These are phyloP conservation scores for Dicorynia guianensis DNA, from an alignment of 306 rosid species.

Conservation along the genomic window DNA sequence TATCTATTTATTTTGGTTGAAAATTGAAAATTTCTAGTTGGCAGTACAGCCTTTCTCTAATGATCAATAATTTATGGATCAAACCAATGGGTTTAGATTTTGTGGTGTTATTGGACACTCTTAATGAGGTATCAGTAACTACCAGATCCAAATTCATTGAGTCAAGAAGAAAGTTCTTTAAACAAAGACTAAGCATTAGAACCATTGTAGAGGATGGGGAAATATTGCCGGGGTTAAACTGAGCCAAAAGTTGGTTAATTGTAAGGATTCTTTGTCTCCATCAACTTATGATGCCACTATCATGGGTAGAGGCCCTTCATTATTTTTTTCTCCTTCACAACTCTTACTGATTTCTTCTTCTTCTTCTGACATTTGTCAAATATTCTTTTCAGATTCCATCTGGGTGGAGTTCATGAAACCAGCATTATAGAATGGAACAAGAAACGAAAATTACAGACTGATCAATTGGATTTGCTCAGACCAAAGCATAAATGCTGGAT, in stretches of 20 bases:
- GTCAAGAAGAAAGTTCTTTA: too few species aligned
- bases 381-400: slow-evolving; percentile 43
- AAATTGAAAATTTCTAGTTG: background rate
- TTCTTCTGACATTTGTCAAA: slow-evolving; percentile 1
- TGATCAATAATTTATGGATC: background rate
- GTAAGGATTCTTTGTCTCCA: background rate
- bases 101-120: background rate
- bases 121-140: too few species aligned
- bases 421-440: slow-evolving; percentile 44
- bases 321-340: background rate
- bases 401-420: slow-evolving; percentile 25
- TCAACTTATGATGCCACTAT: background rate
- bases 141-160: too few species aligned
- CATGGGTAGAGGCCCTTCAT: background rate
- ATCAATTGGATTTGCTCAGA: slow-evolving; percentile 60
- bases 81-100: background rate
- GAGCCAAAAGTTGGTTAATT: slow-evolving; percentile 3
- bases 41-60: background rate
- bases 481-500: slow-evolving; percentile 64
- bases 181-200: background rate
- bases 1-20: background rate
- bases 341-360: slow-evolving; percentile 8
- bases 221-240: background rate
- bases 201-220: slow-evolving; percentile 3
- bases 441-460: slow-evolving; percentile 67